These are phyloP conservation scores for Eremochloa ophiuroides DNA, from an alignment of 176 grass and related monocot species.

Conservation along the genomic window DNA sequence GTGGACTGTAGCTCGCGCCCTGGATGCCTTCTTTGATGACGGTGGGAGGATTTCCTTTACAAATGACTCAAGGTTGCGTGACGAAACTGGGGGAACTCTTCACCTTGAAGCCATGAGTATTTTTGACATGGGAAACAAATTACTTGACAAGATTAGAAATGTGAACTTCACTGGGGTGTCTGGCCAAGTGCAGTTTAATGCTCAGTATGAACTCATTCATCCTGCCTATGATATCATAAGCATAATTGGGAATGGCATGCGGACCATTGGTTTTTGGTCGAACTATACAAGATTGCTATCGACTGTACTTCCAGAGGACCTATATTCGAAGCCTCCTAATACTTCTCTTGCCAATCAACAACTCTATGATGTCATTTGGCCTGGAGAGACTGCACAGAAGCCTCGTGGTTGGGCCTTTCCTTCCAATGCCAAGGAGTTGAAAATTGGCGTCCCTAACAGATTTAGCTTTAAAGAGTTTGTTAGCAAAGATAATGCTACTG, in stretches of 20 bases:
- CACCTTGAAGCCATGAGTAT: constrained; percentile 82
- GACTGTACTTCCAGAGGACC: constrained; percentile 54
- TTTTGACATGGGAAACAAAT: constrained; percentile 65
- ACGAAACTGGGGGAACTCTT: constrained; percentile 47
- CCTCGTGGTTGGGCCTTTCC: constrained; percentile 93
- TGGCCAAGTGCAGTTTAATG: constrained; percentile 62
- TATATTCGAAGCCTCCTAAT: constrained; percentile 67
- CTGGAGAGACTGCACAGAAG: constrained; percentile 62
- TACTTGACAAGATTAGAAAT: constrained; percentile 52
- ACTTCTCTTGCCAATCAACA: constrained; percentile 55
- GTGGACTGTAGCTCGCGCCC: constrained; percentile 68
- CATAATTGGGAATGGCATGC: constrained; percentile 67
- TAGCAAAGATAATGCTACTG: constrained; percentile 47
- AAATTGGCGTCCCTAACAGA: constrained; percentile 76
- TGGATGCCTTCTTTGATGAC: constrained; percentile 72
- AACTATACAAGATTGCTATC: constrained; percentile 76
- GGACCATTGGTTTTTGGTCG: constrained; percentile 85
- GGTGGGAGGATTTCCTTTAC: constrained; percentile 83
- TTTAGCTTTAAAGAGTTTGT: constrained; percentile 67
- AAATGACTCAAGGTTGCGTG: constrained; percentile 58
- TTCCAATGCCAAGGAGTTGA: constrained; percentile 70
- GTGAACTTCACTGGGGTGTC: constrained; percentile 68
- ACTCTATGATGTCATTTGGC: constrained; percentile 91
- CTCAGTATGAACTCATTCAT: constrained; percentile 52
- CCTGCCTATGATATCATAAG: constrained; percentile 92